Evolutionary conservation across 2,329 filamentous ascomycete species (phyloP), one percentile per base, ranked within the genome.

Genomic region (Fusarium protoensiforme): DNA sequence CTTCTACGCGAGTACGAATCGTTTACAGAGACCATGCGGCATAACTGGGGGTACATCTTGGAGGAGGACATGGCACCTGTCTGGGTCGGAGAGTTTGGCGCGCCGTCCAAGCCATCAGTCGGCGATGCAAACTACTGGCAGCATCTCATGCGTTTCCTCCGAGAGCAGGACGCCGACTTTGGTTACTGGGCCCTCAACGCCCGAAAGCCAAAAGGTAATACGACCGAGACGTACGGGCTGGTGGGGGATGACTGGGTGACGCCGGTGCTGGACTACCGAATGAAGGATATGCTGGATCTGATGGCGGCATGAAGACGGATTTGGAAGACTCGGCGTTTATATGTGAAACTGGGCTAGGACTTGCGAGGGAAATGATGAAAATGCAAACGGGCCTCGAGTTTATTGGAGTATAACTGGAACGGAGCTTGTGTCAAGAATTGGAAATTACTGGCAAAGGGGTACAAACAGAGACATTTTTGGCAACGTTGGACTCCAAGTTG

Each of bases 121-220:
- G 89, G 90, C 9, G 90, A 92, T 72, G 84, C 84, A 64, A 90
- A 91, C 75, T 93, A 93, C 82, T 93, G 91, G 91, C 81, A 82
- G 48, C 90, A 92, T 78, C 80, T 93, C 79, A 83, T 92, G 82
- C 84, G 84, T 31, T 92, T 87, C 79, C 83, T 93, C 65, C 86
- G 86, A 75, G 80, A 83, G 4, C 80, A 89, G 59, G 89, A 92
- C 74, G 89, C 89, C 11, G 91, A 92, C 75, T 92, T 91, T 83
- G 91, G 88, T 8, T 93, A 93, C 80, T 93, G 91, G 92, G 91
- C 91, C 18, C 78, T 93, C 73, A 93, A 93, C 81, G 89, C 91
- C 41, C 84, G 89, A 54, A 93, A 93, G 80, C 88, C 90, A 11
- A 85, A 85, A 65, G 83, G 87, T 39, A 85, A 91, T 78, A 85